Percentiles rank a stretch among this genome's conserved stretches.
Evolutionary conservation across 345 rosid genomes (phyloP).

Genomic region (Excoecaria cochinchinensis): DNA sequence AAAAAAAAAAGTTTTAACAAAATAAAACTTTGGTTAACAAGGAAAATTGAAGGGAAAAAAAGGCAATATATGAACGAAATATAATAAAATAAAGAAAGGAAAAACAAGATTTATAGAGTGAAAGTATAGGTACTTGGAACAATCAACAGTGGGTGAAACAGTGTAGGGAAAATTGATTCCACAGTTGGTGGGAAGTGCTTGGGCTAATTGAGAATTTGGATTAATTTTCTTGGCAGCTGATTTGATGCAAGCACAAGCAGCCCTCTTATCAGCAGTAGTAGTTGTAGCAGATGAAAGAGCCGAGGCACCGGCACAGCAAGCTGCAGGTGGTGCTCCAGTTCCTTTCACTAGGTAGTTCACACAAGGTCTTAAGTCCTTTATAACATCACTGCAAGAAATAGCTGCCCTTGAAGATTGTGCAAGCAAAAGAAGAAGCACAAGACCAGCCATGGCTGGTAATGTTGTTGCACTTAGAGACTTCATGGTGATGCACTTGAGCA

Average conservation of each 20-base stretch:
- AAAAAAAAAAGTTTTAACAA: not conserved
- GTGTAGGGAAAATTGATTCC: slow-evolving; percentile 48
- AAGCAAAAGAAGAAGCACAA: slow-evolving; percentile 29
- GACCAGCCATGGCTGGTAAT: slow-evolving; percentile 16
- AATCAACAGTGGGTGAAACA: slow-evolving; percentile 58
- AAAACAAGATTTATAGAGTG: not conserved
- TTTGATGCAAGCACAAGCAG: slow-evolving; percentile 70
- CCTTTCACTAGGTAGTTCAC: slow-evolving; percentile 58
- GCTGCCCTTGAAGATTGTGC: slow-evolving; percentile 44
- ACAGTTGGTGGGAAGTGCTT: slow-evolving; percentile 59
- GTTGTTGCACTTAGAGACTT: slow-evolving; percentile 19
- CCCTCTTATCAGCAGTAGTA: slow-evolving; percentile 51
- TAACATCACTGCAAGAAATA: slow-evolving; percentile 58
- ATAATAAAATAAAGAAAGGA: not conserved
- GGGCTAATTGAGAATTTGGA: slow-evolving; percentile 52
- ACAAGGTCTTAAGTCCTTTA: slow-evolving; percentile 66
- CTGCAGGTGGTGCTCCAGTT: slow-evolving; percentile 53
- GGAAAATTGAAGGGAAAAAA: not conserved
- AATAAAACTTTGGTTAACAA: not conserved
- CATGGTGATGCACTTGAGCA: slow-evolving; percentile 9
- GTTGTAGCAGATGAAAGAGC: slow-evolving; percentile 49
- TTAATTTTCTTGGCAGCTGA: slow-evolving; percentile 49
- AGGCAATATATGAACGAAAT: not conserved
- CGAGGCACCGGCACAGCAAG: slow-evolving; percentile 57
- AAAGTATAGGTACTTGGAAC: slow-evolving; percentile 46